Base-by-base conservation (phyloP, 306 rosid genomes). In the Pueraria montana region DNA sequence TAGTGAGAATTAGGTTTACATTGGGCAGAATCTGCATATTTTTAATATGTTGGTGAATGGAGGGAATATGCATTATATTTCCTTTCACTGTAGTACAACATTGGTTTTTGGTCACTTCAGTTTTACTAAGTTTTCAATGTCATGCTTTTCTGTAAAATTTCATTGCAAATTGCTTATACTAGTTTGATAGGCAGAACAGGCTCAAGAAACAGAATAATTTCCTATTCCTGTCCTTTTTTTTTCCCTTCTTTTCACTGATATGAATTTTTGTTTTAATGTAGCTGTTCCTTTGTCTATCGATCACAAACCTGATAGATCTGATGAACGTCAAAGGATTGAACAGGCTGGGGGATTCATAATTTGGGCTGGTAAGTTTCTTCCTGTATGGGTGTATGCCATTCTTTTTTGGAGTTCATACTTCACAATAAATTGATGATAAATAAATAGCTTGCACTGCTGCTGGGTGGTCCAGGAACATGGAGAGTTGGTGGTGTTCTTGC, bases 401-500 rank as follows among this genome's bases (percentile, higher is more conserved):
- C n/a, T 85, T 45, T 26, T 46, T 49, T 32, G 6, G 23, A 11
- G 69, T 16, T 2, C 18, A 68, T 42, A 18, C 45, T 38, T 63
- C 78, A 38, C 55, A 12, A 21, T 74, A 21, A 53, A 43, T 68
- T 63, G 50, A 67, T 32, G 61, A 53, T 62, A 30, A 59, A 34
- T 34, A 50, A 68, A 38, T 62, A 32, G 70, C 65, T 82, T 79
- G 64, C 40, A 69, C 50, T 68, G 21, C 50, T 83, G 38, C 50
- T 36, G 75, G 80, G 70, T 85, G 84, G 72, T 40, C 42, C 86
- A 94, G 98, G 98, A 85, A 94, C 98, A 14, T 94, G 98, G 98
- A 83, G 97, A 81, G 98, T 94, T 24, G 97, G 98, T n/a, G 98
- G 98, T 65, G 90, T 94, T 75, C 97, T 94, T 71, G 98, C 98